Percentiles rank a stretch among this genome's conserved stretches.
Conservation (phyloP, 2,329 filamentous ascomycete genomes). For the Monosporascus sp. region DNA sequence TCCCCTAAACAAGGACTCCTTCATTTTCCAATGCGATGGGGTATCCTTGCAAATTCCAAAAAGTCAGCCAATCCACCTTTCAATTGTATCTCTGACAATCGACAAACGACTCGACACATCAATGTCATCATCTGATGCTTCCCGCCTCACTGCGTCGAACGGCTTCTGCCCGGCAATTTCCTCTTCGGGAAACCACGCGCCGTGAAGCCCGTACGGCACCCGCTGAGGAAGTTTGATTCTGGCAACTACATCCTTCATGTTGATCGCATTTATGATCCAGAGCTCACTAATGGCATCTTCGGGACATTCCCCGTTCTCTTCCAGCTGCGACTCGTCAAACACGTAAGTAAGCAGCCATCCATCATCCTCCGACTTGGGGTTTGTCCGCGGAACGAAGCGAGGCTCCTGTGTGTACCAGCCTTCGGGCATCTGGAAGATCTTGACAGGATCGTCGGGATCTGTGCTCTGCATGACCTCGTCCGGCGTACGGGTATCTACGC, state of each 20-base stretch:
- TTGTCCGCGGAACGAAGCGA: conserved; percentile 50
- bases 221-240: conserved; percentile 56
- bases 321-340: conserved; percentile 62
- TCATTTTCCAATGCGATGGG: not conserved
- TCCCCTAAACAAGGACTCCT: not conserved
- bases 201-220: conserved; percentile 66
- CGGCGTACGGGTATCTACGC: conserved; percentile 53
- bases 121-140: conserved; percentile 12
- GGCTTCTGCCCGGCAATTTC: conserved; percentile 44
- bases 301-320: conserved; percentile 39
- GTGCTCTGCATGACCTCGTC: conserved; percentile 42
- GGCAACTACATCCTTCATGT: conserved; percentile 56
- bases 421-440: conserved; percentile 54
- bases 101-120: conserved; percentile 18
- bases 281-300: conserved; percentile 50
- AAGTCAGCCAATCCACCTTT: conserved; percentile 19
- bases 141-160: conserved; percentile 14
- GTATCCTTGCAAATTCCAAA: not conserved
- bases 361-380: conserved; percentile 50
- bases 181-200: conserved; percentile 52
- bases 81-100: conserved; percentile 16
- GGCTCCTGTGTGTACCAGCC: conserved; percentile 63
- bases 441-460: conserved; percentile 49
- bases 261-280: conserved; percentile 61
- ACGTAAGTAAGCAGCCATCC: conserved; percentile 64